phyloP scores from a whole-genome alignment of 495 filamentous ascomycete species.

The Lasiosphaeris hirsuta region DNA sequence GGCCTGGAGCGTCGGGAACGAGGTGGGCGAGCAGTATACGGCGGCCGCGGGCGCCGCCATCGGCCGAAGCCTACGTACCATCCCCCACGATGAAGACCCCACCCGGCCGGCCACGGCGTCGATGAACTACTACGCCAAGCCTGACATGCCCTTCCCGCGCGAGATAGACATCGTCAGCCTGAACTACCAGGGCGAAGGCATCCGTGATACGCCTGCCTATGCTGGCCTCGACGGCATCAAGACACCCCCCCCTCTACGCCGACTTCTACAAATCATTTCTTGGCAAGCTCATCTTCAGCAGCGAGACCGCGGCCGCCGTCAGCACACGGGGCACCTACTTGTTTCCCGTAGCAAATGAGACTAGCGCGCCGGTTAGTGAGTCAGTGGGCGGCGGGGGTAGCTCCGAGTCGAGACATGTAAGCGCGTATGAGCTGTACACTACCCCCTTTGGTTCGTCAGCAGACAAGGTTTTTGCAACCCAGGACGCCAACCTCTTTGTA shows the following conservation, averaged over 20 bases:
- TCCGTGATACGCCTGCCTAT: slow-evolving; percentile 19
- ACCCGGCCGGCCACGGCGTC: slow-evolving; percentile 38
- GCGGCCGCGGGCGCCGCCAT: slow-evolving; percentile 26
- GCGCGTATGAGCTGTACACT: slow-evolving; percentile 49
- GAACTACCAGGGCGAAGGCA: slow-evolving; percentile 51
- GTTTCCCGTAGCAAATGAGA: slow-evolving; percentile 43
- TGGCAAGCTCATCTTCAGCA: slow-evolving; percentile 43
- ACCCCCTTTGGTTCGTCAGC: slow-evolving; percentile 39
- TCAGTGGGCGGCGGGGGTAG: slow-evolving; percentile 25
- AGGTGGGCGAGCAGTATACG: slow-evolving; percentile 39
- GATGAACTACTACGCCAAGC: slow-evolving; percentile 35
- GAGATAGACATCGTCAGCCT: slow-evolving; percentile 42
- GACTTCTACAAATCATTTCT: slow-evolving; percentile 40
- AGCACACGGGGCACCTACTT: slow-evolving; percentile 48
- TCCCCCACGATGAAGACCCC: slow-evolving; percentile 38
- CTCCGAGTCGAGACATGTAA: slow-evolving; percentile 28
- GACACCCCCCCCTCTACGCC: background rate
- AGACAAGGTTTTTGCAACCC: slow-evolving; percentile 46
- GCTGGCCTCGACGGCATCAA: background rate
- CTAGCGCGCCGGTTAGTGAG: slow-evolving; percentile 24
- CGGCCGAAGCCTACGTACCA: slow-evolving; percentile 31
- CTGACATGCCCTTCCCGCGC: slow-evolving; percentile 28
- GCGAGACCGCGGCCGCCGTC: slow-evolving; percentile 40
- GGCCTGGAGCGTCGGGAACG: slow-evolving; percentile 49
- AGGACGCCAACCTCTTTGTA: slow-evolving; percentile 43